A percentile compares a stretch with the other conserved stretches of the same genome.
Conservation (phyloP, 78 protist species). For the Dictyostelium brefeldianum region DNA sequence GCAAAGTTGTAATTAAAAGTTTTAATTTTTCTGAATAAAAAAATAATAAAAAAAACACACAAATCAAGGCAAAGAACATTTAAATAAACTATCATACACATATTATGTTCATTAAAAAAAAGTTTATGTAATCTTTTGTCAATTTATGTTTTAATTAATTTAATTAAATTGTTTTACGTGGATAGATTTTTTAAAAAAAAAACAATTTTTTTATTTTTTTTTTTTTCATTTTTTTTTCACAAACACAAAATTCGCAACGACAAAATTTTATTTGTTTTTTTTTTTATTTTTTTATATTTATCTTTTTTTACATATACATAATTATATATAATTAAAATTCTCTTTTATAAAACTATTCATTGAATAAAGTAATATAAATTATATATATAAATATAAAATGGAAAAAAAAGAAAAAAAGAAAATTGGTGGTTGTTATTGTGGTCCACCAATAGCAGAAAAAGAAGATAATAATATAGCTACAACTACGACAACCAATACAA, state of each 20-base stretch:
- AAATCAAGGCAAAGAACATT: too few relatives aligned
- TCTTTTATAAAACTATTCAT: too few relatives aligned
- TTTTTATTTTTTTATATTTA: not conserved
- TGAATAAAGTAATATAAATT: not conserved
- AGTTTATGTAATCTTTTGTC: too few relatives aligned
- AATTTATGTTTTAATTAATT: too few relatives aligned
- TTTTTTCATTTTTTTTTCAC: not conserved
- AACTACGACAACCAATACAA: not conserved
- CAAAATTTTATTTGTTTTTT: not conserved
- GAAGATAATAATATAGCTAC: not conserved
- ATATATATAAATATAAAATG: not conserved
- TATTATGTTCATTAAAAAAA: too few relatives aligned
- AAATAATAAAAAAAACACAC: too few relatives aligned
- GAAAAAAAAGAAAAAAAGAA: conserved; percentile 8
- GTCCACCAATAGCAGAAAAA: not conserved
- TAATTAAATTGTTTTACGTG: too few relatives aligned
- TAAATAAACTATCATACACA: too few relatives aligned
- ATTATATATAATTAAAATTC: not conserved
- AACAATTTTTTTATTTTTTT: conserved; percentile 2
- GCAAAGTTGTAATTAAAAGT: conserved; percentile 69
- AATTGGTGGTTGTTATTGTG: conserved; percentile 20
- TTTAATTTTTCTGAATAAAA: not conserved
- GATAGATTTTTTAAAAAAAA: too few relatives aligned
- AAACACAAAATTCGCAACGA: not conserved
- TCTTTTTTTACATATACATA: not conserved